Evolutionary conservation across 1,139 yeast species (phyloP), one percentile per base, ranked within the genome.

Genomic region (Ogataea hybrid): DNA sequence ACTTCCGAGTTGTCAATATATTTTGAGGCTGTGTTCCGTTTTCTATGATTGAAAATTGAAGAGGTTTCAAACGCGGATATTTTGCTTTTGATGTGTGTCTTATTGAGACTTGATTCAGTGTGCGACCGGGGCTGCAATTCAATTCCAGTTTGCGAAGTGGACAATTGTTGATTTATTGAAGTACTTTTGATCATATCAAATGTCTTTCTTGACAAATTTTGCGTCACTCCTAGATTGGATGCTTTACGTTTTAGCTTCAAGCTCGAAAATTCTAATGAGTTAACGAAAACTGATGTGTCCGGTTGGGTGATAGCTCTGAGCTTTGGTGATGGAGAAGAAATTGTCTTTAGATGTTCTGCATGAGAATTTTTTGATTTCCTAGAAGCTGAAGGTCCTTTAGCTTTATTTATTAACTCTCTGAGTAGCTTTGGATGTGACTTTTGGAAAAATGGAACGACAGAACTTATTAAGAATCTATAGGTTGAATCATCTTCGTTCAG

Each of bases 401-500:
- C 47, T 38, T 56, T 58, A 18, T 46, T 43, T 1, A 56, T 52
- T 6, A 61, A 44, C 18, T 50, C 54, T 35, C 53, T 56, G 17
- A 61, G 35, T 15, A 61, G 28, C 16, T 42, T 42, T 3, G 44
- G 34, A 39, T 58, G 62, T 6, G 47, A 38, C 23, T 51, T 59
- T 27, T 54, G 57, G 29, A 53, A 59, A 38, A 48, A 61, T 1
- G 65, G 65, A n/a, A 59, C 47, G 5, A 59, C 45, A 18, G 56
- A 49, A 21, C 43, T 48, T 14, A 52, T 40, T 12, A 61, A 34
- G 34, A 58, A 60, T 5, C 44, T 47, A 40, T 54, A 56, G 3
- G 63, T 48, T 0, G 65, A 61, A 3, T 48, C 38, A 9, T 51
- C 46, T 28, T 57, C 59, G 25, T 43, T 53, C 10, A 56, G 46